Evolutionary conservation across 129 eudicot genomes (phyloP).

Genomic region (Logfia minima): DNA sequence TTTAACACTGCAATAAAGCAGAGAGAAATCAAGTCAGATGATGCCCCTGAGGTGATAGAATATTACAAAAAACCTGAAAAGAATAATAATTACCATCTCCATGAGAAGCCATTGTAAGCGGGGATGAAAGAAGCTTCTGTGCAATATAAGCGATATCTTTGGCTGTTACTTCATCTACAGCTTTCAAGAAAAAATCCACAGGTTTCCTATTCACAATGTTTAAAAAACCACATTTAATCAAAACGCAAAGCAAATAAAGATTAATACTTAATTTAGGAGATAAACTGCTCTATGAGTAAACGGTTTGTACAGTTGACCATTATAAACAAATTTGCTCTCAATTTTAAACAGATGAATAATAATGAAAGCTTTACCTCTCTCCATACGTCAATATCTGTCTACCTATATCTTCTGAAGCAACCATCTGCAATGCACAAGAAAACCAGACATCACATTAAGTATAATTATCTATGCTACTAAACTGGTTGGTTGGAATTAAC

Average conservation of each 20-base stretch:
- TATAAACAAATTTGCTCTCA: not conserved
- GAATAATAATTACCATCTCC: slow-evolving; percentile 65
- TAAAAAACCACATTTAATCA: not conserved
- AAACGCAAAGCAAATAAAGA: not conserved
- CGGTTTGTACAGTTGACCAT: not conserved
- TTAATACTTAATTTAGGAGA: not conserved
- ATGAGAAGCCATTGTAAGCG: slow-evolving; percentile 94
- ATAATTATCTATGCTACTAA: not conserved
- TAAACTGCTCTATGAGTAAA: not conserved
- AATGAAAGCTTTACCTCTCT: slow-evolving; percentile 53
- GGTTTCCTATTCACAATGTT: slow-evolving; percentile 58
- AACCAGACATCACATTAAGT: slow-evolving; percentile 3
- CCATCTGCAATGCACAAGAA: slow-evolving; percentile 51
- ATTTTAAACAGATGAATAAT: not conserved
- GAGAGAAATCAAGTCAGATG: not conserved
- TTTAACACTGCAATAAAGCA: slow-evolving; percentile 53
- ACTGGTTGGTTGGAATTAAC: slow-evolving; percentile 1
- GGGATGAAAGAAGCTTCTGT: slow-evolving; percentile 66
- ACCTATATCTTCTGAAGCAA: slow-evolving; percentile 95
- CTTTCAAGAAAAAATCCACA: slow-evolving; percentile 77
- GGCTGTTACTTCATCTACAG: slow-evolving; percentile 61
- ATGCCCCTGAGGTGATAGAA: not conserved
- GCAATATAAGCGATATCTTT: slow-evolving; percentile 66
- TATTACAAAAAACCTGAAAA: not conserved
- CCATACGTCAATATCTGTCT: slow-evolving; percentile 95